Conservation (phyloP, 768 basidiomycete species). For the Podaxis carcinomalis region DNA sequence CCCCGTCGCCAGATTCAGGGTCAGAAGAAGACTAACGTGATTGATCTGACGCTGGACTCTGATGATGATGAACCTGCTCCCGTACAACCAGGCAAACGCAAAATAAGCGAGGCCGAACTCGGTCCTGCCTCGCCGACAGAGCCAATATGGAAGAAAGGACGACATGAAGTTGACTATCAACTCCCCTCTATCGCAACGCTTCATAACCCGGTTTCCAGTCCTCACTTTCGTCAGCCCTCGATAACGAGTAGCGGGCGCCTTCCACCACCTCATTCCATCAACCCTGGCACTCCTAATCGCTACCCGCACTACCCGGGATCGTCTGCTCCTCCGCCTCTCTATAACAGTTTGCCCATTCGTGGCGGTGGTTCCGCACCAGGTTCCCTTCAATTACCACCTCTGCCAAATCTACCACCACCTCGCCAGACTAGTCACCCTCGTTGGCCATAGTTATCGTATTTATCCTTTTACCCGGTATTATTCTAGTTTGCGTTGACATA, state of each 20-base stretch:
- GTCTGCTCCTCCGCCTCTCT: constrained; percentile 8
- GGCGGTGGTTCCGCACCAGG: constrained; percentile 14
- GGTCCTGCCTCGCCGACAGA: constrained; percentile 48
- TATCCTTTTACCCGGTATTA: constrained; percentile 1
- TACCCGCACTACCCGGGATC: constrained; percentile 16
- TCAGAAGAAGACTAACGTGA: constrained; percentile 48
- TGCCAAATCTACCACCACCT: constrained; percentile 13
- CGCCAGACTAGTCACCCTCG: constrained; percentile 10
- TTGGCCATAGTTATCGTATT: constrained; percentile 14
- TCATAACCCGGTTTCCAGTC: constrained; percentile 1
- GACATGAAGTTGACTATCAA: constrained; percentile 26
- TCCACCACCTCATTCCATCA: constrained; percentile 11
- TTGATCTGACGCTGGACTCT: constrained; percentile 76
- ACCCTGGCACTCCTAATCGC: constrained; percentile 13
- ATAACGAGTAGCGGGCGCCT: constrained; percentile 10
- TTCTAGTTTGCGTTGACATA: constrained; percentile 9
- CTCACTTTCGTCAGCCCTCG: constrained; percentile 7
- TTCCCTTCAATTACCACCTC: constrained; percentile 21
- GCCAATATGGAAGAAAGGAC: constrained; percentile 70
- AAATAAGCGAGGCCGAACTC: constrained; percentile 47
- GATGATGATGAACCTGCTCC: constrained; percentile 59
- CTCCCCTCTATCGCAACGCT: constrained; percentile 10
- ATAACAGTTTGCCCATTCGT: constrained; percentile 14
- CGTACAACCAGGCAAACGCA: constrained; percentile 50
- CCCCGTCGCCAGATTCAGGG: constrained; percentile 19